Base-by-base conservation (phyloP, 176 grass and related monocot genomes). In the Chloris gayana region DNA sequence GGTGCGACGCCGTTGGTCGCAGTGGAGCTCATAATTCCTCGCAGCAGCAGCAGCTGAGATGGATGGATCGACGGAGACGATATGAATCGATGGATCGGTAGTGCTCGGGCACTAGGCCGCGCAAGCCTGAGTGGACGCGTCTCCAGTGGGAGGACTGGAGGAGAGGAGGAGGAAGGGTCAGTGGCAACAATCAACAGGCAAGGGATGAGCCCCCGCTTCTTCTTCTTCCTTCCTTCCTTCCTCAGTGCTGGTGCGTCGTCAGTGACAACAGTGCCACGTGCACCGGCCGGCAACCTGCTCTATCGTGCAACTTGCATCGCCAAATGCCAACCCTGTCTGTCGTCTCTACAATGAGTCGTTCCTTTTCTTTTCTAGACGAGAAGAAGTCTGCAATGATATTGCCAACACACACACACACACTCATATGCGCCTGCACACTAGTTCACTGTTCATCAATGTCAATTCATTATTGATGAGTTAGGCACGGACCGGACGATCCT, bases 21-120 rank as follows among this genome's bases (percentile, higher is more conserved):
- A 46, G 82, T 76, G 82, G 82, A 65, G 44, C 66, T 76, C 69
- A 89, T 89, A 85, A 85, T 89, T 85, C 82, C 21, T 46, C 2
- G 76, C 70, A 67, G n/a, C n/a, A n/a, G n/a, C n/a, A n/a, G n/a
- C n/a, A n/a, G 17, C 18, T 62, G 87, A 88, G 61, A 72, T 69
- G 49, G 75, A 84, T 53, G n/a, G 75, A 69, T 69, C 50, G 9
- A n/a, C n/a, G n/a, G n/a, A 0, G 67, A 30, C 8, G 76, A 50
- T 38, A n/a, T 17, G 59, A 21, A 21, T 14, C 22, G 9, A 22
- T 4, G 25, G 44, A 17, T 49, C 0, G 5, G 30, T 73, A 68
- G 38, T 76, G 54, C 25, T 32, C 11, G 70, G 47, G 71, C 82
- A 80, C 81, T 74, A 17, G 41, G 12, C 12, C 41, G 41, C 41